Evolutionary conservation across 352 stramenopile species (phyloP).

Genomic region (Plasmopara viticola): DNA sequence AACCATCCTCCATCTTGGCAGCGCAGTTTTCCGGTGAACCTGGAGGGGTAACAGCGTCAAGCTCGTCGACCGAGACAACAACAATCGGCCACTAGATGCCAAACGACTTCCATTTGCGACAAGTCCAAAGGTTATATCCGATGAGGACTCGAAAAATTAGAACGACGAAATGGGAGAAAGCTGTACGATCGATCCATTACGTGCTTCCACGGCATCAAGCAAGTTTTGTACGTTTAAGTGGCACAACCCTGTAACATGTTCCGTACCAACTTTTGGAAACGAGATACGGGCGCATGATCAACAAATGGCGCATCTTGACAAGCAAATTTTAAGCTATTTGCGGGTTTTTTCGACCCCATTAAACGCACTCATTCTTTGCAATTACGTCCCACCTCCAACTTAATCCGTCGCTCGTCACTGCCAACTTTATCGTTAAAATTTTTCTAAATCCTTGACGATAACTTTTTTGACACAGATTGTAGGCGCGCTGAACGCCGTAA

Average conservation of each 20-base stretch:
- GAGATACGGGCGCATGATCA: conserved; percentile 19
- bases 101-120: too few species aligned
- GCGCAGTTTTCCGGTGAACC: too few species aligned
- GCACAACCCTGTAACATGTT: conserved; percentile 22
- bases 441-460: not conserved
- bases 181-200: conserved; percentile 12
- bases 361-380: conserved; percentile 14
- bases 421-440: too few species aligned
- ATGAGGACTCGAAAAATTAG: too few species aligned
- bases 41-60: too few species aligned
- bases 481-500: conserved; percentile 17
- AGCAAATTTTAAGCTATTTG: conserved; percentile 15
- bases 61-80: too few species aligned
- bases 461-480: conserved; percentile 9
- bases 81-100: too few species aligned
- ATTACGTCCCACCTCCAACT: not conserved
- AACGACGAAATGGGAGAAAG: conserved; percentile 3
- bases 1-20: too few species aligned
- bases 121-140: too few species aligned
- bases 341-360: conserved; percentile 26
- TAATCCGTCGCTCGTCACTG: not conserved
- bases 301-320: conserved; percentile 17
- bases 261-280: conserved; percentile 29
- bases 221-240: conserved; percentile 21
- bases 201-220: conserved; percentile 16